phyloP scores from a whole-genome alignment of 2,329 filamentous ascomycete genomes.

The Aureobasidium leucospermi region DNA sequence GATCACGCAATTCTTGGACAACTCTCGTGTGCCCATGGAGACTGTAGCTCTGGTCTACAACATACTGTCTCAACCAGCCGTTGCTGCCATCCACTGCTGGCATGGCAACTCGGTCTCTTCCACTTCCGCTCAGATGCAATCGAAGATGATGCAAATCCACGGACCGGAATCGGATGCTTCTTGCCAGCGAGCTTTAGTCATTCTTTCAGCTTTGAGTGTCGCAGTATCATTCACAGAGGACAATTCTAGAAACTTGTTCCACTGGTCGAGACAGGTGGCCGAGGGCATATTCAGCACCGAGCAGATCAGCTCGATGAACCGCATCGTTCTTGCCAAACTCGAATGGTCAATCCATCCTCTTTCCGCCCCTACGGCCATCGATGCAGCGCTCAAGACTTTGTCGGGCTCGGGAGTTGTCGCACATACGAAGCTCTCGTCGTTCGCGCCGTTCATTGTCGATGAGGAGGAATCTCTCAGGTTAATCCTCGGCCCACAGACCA shows the following conservation, averaged over 20 bases:
- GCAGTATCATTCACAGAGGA: constrained; percentile 24
- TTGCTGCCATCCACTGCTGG: constrained; percentile 12
- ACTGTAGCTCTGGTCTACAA: constrained; percentile 25
- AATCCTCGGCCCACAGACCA: background rate
- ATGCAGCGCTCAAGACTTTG: constrained; percentile 3
- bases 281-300: constrained; percentile 16
- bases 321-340: constrained; percentile 19
- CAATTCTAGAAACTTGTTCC: constrained; percentile 17
- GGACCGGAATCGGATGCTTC: constrained; percentile 13
- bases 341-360: constrained; percentile 23
- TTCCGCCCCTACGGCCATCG: constrained; percentile 16
- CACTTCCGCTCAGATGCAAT: background rate
- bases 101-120: constrained; percentile 4
- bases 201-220: constrained; percentile 22
- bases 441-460: background rate
- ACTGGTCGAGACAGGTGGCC: constrained; percentile 22
- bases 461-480: constrained; percentile 10
- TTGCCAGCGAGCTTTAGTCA: constrained; percentile 20
- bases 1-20: constrained; percentile 22
- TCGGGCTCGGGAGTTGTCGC: background rate
- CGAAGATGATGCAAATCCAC: constrained; percentile 13
- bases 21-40: constrained; percentile 22
- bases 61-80: constrained; percentile 21
- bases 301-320: constrained; percentile 18
- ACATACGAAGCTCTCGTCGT: background rate